Base-by-base conservation (phyloP, 2,329 filamentous ascomycete species). In the Passalora sequoiae region DNA sequence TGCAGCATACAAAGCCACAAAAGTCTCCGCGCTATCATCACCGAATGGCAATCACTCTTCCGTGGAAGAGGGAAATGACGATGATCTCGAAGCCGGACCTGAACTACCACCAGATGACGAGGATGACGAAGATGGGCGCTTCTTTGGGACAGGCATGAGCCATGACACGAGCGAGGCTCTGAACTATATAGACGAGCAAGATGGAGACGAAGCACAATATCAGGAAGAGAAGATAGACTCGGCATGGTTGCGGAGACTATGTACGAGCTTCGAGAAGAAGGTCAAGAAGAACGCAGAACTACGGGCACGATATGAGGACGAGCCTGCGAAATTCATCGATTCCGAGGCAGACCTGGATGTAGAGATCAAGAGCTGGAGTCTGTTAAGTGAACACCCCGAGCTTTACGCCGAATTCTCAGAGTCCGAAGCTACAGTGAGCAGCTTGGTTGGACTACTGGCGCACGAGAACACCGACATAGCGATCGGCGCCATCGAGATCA, bases 391-490 rank as follows among this genome's bases (percentile, higher is more conserved):
- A 58, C 86, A 97, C 61, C 77, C 89, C 3, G 83, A 86, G 48
- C 74, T 95, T 15, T 96, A 92, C 64, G 71, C 71, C 9, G 86
- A 94, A 49, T 89, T 95, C 59, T 81, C 84, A 22, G 82, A 80
- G 53, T 72, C 89, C 39, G 59, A 53, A 21, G 85, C 86, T 15
- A 85, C 81, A 46, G 80, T 81, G 1, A 77, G 69, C 4, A 89
- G 83, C 42, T 67, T 98, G 38, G 87, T 94, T 1, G 79, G 83
- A 2, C 68, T 98, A 40, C 71, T 98, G 37, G 84, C 91, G 12
- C 92, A 98, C 63, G 92, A 98, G 58, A 98, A 98, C 63, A 91
- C 89, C 0, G 92, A 98, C 60, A 94, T 98, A 53, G 89, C 92
- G 8, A 94, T 97, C 57, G 86, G 84, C 51, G 86, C 84, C 0